A percentile compares a stretch with the other conserved stretches of the same genome.
phyloP scores from a whole-genome alignment of 148 eudicot species.

The Camellia sinensis region DNA sequence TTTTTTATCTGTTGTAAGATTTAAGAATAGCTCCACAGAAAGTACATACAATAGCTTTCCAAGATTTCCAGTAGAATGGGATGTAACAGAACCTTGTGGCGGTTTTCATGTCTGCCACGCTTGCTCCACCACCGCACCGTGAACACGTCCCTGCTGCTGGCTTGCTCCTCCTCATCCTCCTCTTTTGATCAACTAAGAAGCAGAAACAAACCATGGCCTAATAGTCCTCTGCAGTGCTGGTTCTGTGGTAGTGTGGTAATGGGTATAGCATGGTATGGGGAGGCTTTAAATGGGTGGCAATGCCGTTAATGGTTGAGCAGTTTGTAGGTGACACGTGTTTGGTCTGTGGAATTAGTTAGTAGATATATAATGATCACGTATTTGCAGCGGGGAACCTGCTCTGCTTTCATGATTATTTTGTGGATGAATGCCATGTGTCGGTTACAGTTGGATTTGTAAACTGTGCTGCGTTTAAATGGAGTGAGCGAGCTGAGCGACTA shows the following conservation, averaged over 20 bases:
- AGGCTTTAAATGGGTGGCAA: not conserved
- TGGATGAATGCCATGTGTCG: not conserved
- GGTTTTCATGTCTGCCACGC: constrained; percentile 82
- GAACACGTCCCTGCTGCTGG: constrained; percentile 81
- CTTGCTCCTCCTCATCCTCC: constrained; percentile 54
- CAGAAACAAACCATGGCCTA: constrained; percentile 67
- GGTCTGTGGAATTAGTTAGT: not conserved
- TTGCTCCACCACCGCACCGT: constrained; percentile 75
- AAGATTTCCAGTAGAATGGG: constrained; percentile 67
- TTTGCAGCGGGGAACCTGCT: constrained; percentile 9
- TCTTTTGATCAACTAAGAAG: constrained; percentile 68
- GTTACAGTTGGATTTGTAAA: not conserved
- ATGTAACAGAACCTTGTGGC: constrained; percentile 72
- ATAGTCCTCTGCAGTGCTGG: too few relatives aligned
- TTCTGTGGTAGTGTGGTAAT: too few relatives aligned
- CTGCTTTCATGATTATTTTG: constrained; percentile 12
- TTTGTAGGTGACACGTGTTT: constrained; percentile 9
- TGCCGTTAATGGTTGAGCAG: constrained; percentile 1
- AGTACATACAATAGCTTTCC: constrained; percentile 80
- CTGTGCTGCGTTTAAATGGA: too few relatives aligned
- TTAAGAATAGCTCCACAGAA: constrained; percentile 72
- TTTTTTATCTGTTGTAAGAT: constrained; percentile 32
- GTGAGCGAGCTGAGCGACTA: too few relatives aligned
- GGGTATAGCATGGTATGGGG: too few relatives aligned
- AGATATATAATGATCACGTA: constrained; percentile 9